Conservation (phyloP, 441 rosid species). For the Adansonia rubrostipa region DNA sequence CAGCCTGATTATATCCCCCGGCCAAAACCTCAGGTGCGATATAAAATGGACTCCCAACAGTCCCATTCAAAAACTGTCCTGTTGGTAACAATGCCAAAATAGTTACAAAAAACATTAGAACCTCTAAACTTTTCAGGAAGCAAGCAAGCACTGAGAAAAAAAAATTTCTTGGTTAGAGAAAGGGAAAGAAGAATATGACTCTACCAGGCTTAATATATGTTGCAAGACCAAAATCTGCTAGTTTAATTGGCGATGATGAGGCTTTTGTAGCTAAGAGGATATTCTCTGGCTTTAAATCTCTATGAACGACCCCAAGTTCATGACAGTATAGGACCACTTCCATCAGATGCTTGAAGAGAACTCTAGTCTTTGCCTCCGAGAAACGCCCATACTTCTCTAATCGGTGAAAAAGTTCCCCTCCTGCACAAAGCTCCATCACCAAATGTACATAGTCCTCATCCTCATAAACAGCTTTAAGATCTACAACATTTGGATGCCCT, state of each 20-base stretch:
- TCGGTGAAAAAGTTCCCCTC: slow-evolving; percentile 69
- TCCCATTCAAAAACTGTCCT: slow-evolving; percentile 66
- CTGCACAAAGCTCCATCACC: slow-evolving; percentile 84
- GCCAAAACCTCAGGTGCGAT: slow-evolving; percentile 74
- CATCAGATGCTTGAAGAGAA: slow-evolving; percentile 66
- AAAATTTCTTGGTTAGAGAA: neutral
- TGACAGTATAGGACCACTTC: slow-evolving; percentile 65
- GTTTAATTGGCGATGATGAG: slow-evolving; percentile 60
- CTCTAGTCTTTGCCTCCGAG: slow-evolving; percentile 57
- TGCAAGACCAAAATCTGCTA: slow-evolving; percentile 81
- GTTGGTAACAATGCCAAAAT: slow-evolving; percentile 26
- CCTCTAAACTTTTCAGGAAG: slow-evolving; percentile 18
- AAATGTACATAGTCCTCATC: slow-evolving; percentile 64
- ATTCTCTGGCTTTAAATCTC: slow-evolving; percentile 80
- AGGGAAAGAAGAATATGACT: slow-evolving; percentile 6
- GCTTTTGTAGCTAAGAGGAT: slow-evolving; percentile 64
- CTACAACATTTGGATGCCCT: slow-evolving; percentile 74
- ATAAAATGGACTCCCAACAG: slow-evolving; percentile 75
- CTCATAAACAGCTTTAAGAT: slow-evolving; percentile 73
- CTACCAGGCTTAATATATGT: slow-evolving; percentile 64
- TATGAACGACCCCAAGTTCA: slow-evolving; percentile 65
- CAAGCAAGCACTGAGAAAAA: neutral
- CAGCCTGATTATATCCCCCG: slow-evolving; percentile 70
- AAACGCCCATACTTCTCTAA: slow-evolving; percentile 62
- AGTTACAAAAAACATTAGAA: slow-evolving; percentile 18